These are phyloP conservation scores for Borealophlyctis nickersoniae DNA, from an alignment of 192 early-diverging fungal species.

Conservation along the genomic window DNA sequence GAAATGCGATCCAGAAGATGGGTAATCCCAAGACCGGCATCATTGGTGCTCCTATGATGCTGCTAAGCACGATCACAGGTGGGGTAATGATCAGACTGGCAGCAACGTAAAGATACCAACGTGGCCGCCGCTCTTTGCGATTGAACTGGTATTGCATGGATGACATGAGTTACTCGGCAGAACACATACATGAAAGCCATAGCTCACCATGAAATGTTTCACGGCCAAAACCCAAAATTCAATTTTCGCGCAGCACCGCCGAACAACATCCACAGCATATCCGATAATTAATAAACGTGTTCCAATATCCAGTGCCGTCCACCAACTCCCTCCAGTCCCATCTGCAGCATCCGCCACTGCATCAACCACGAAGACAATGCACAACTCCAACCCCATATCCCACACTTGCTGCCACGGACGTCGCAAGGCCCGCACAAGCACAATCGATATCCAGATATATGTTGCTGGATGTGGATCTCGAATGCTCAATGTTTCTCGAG, in stretches of 20 bases:
- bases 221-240: conserved; percentile 14
- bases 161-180: neutral
- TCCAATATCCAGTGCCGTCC: conserved; percentile 11
- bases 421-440: conserved; percentile 20
- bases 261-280: conserved; percentile 7
- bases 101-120: conserved; percentile 14
- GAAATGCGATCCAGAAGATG: conserved; percentile 41
- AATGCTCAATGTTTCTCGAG: neutral
- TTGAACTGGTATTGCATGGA: conserved; percentile 3
- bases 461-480: neutral
- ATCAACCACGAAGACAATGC: conserved; percentile 8
- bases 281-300: conserved; percentile 9
- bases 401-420: conserved; percentile 3
- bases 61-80: conserved; percentile 23
- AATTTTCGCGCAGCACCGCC: conserved; percentile 5
- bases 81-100: conserved; percentile 22
- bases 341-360: neutral
- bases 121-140: conserved; percentile 20
- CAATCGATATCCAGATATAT: conserved; percentile 13
- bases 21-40: conserved; percentile 39
- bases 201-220: conserved; percentile 17
- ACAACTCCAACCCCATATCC: neutral
- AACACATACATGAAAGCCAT: neutral
- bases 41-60: conserved; percentile 34
- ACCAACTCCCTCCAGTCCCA: neutral